Evolutionary conservation across 352 stramenopile species (phyloP).

Genomic region (Chrysophaeum taylorii): DNA sequence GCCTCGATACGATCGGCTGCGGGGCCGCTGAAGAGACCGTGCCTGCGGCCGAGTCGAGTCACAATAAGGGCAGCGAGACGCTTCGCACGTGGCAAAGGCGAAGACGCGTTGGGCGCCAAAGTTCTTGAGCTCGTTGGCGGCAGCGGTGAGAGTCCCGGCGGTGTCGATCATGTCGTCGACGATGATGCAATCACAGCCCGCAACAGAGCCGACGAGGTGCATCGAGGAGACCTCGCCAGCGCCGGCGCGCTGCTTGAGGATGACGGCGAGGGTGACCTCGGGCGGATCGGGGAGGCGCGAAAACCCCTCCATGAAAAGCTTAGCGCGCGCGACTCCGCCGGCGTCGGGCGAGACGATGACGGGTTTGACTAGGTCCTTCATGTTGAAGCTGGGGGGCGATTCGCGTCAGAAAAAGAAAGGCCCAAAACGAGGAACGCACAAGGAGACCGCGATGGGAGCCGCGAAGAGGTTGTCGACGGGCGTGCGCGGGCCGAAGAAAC

Average conservation of each 20-base stretch:
- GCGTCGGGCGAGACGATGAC: conserved; percentile 98
- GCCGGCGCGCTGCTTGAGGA: conserved; percentile 97
- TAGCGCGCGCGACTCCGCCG: conserved; percentile 95
- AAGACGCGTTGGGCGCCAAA: conserved; percentile 89
- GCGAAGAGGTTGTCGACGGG: conserved; percentile 97
- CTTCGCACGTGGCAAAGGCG: conserved; percentile 96
- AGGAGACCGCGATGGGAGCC: conserved; percentile 80
- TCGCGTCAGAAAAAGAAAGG: neutral
- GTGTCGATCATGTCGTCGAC: conserved; percentile 99
- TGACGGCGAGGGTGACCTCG: conserved; percentile 97
- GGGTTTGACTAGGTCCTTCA: conserved; percentile 94
- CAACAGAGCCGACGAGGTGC: conserved; percentile 97
- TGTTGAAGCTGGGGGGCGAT: no score
- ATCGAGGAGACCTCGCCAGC: conserved; percentile 94
- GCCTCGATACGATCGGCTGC: conserved; percentile 74
- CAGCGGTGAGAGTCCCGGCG: conserved; percentile 94
- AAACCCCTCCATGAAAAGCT: conserved; percentile 99
- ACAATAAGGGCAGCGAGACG: no score
- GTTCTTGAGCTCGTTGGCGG: conserved; percentile 85
- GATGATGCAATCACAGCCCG: conserved; percentile 97
- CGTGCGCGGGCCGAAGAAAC: conserved; percentile 96
- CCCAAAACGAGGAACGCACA: conserved; percentile 67
- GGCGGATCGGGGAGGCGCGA: conserved; percentile 89
- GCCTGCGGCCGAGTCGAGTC: no score
- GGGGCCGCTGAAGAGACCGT: conserved; percentile 89